Conservation (phyloP, 495 filamentous ascomycete species). For the Aspergillus sclerotioniger region DNA sequence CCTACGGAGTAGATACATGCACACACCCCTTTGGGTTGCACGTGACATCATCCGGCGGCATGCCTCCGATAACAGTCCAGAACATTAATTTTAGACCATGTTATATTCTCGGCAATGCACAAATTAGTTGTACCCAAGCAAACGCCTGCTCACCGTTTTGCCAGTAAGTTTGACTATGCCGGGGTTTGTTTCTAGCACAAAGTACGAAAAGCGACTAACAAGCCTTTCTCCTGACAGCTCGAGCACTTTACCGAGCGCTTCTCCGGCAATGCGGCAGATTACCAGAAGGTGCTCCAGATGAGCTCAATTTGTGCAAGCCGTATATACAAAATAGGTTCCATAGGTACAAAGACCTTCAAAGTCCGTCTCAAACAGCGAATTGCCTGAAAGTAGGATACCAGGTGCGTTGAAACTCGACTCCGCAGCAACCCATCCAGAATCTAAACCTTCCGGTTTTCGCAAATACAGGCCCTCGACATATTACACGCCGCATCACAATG, state of each 20-base stretch:
- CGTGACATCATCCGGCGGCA: constrained; percentile 9
- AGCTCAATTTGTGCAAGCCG: constrained; percentile 39
- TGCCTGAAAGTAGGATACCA: constrained; percentile 66
- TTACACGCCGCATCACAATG: constrained; percentile 39
- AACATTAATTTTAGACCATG: background rate
- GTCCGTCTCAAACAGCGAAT: constrained; percentile 51
- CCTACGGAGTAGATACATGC: no score
- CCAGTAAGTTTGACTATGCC: constrained; percentile 53
- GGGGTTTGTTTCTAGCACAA: background rate
- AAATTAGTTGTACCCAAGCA: constrained; percentile 44
- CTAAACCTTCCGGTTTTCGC: constrained; percentile 17
- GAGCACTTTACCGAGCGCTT: constrained; percentile 72
- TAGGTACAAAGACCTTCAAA: constrained; percentile 52
- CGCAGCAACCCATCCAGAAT: constrained; percentile 1
- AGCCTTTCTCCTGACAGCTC: constrained; percentile 44
- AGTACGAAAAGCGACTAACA: constrained; percentile 9
- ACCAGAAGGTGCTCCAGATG: constrained; percentile 40
- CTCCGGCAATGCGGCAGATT: constrained; percentile 57
- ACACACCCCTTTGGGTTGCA: background rate
- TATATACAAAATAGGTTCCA: constrained; percentile 57
- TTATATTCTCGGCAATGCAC: constrained; percentile 35
- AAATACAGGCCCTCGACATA: constrained; percentile 36
- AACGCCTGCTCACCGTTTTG: constrained; percentile 57
- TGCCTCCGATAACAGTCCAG: background rate
- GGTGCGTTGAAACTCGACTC: constrained; percentile 32